Conservation (phyloP, 192 early-diverging fungal species). For the Funneliformis geosporum region DNA sequence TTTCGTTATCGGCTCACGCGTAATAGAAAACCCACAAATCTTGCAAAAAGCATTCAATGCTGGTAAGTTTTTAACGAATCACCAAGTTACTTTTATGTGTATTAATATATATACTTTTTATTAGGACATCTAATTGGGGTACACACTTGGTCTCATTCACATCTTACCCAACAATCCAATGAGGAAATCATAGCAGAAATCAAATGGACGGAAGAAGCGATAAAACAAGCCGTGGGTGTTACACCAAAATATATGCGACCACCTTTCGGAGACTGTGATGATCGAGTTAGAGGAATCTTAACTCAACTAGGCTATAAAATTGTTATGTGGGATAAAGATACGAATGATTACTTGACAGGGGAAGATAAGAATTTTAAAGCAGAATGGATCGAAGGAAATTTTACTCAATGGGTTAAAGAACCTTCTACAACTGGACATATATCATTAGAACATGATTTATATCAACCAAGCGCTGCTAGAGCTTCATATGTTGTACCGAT, state of each 20-base stretch:
- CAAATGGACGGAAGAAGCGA: conserved; percentile 55
- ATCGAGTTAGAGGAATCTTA: conserved; percentile 67
- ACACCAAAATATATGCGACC: conserved; percentile 63
- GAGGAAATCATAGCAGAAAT: conserved; percentile 59
- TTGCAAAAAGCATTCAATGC: conserved; percentile 12
- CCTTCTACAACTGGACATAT: conserved; percentile 43
- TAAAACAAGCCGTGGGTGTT: conserved; percentile 55
- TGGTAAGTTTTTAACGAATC: conserved; percentile 36
- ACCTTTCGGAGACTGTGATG: conserved; percentile 70
- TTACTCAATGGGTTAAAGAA: conserved; percentile 20
- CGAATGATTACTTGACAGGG: conserved; percentile 32
- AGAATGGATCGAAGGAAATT: conserved; percentile 21
- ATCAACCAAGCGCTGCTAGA: neutral
- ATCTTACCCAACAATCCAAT: conserved; percentile 50
- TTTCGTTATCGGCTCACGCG: conserved; percentile 66
- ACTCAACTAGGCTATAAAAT: conserved; percentile 52
- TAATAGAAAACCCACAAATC: conserved; percentile 43
- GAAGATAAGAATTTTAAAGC: neutral
- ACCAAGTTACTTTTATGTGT: conserved; percentile 26
- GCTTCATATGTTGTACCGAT: neutral
- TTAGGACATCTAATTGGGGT: conserved; percentile 61
- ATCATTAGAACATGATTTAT: conserved; percentile 16
- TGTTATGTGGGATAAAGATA: conserved; percentile 41
- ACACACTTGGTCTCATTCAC: conserved; percentile 66
- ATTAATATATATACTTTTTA: neutral